These are phyloP conservation scores for Solanum pimpinellifolium DNA, from an alignment of 257 asterid species.

Conservation along the genomic window DNA sequence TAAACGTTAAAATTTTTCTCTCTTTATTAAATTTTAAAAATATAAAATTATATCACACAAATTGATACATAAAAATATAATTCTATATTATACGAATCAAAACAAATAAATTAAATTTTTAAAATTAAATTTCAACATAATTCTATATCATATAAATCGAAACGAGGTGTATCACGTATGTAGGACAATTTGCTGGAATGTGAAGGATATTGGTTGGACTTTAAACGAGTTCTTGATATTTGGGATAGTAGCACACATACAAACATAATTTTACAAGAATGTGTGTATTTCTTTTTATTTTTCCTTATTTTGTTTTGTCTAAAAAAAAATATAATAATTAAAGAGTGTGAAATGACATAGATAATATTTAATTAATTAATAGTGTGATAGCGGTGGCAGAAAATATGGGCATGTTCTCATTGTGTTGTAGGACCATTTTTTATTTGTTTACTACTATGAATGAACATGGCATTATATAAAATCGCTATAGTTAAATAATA, in stretches of 20 bases:
- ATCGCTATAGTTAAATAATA: not conserved
- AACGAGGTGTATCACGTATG: not conserved
- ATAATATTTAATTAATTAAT: not conserved
- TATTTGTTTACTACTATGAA: not conserved
- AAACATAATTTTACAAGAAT: not conserved
- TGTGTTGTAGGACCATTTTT: not conserved
- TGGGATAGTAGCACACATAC: not conserved
- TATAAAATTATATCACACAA: not conserved
- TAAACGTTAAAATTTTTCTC: fast-evolving
- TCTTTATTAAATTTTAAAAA: too few relatives aligned
- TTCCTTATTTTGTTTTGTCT: not conserved
- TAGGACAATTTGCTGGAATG: not conserved
- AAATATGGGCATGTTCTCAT: slow-evolving; percentile 16
- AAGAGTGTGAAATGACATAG: not conserved
- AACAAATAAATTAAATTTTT: too few relatives aligned
- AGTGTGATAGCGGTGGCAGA: slow-evolving; percentile 7
- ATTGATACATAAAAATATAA: too few relatives aligned
- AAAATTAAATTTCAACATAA: not conserved
- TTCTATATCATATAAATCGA: too few relatives aligned
- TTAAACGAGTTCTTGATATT: not conserved
- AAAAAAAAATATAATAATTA: not conserved
- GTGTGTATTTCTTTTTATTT: not conserved
- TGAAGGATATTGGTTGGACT: not conserved
- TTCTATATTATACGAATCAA: too few relatives aligned
- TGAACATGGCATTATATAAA: not conserved